Base-by-base conservation (phyloP, 768 basidiomycete species). In the Jaapia argillacea region DNA sequence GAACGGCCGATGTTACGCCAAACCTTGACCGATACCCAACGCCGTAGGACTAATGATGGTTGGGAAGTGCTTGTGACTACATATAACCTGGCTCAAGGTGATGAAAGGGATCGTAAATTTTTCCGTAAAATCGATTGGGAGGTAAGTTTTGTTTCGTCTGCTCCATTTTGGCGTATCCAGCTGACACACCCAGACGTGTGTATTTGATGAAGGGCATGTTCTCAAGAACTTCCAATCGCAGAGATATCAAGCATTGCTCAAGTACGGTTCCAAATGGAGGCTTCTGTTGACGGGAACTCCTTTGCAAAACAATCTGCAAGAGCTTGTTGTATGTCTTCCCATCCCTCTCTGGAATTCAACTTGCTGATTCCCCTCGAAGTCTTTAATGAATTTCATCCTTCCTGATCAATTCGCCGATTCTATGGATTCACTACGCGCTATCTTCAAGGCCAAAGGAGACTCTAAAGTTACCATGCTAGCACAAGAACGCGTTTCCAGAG, bases 321-420 rank as follows among this genome's bases (percentile, higher is more conserved):
- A 91, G 57, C 72, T 91, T 50, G 85, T 91, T 60, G 87, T 90
- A 69, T 41, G 85, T 70, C 23, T 40, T 23, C 37, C 40, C 55
- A 98, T 93, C 98, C 96, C 4, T 67, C 98, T 54, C 82, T 99
- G 70, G 96, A 96, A 61, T 99, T 99, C 68, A 97, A 98, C 56
- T 72, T 98, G 35, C 92, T 93, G 6, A 77, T 88, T 40, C 80
- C 89, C 54, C 93, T 99, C 59, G 74, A 55, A 98, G 93, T 98
- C 96, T 4, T 67, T 99, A 54, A 83, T 99, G 70, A 96, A 96
- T 61, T 99, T 99, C 68, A 97, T 98, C 56, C 72, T 98, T 35
- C 92, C 94, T 6, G 77, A 89, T 40, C 80, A 89, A 54, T 94
- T 99, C 59, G 74, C 75, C 18, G 79, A 75, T 27, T 74, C 85